These are phyloP conservation scores for Pueraria montana DNA, from an alignment of 306 rosid species.

Conservation along the genomic window DNA sequence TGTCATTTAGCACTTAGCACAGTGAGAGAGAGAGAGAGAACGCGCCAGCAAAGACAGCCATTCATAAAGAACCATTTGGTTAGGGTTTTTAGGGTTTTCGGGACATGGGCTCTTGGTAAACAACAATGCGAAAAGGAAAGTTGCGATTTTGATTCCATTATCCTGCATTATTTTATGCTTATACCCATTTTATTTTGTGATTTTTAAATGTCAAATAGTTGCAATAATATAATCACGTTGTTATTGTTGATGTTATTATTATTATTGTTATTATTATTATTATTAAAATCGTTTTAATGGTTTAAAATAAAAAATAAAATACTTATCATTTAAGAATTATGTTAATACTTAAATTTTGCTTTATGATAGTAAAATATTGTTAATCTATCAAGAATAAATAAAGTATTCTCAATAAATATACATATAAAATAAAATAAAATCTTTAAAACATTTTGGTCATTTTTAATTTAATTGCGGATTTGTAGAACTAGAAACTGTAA, in stretches of 20 bases:
- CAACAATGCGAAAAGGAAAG: constrained; percentile 31
- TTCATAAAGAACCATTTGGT: constrained; percentile 57
- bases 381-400: background rate
- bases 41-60: constrained; percentile 57
- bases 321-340: background rate
- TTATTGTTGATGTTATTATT: no score
- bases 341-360: background rate
- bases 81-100: constrained; percentile 63
- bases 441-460: background rate
- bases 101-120: constrained; percentile 66
- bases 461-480: background rate
- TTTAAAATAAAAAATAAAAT: background rate
- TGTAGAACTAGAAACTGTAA: background rate
- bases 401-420: background rate
- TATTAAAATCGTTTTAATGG: background rate
- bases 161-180: constrained; percentile 1
- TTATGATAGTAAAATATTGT: background rate
- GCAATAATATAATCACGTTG: no score
- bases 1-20: constrained; percentile 75
- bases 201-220: background rate
- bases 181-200: background rate
- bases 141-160: constrained; percentile 1
- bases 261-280: no score
- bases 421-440: background rate
- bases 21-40: constrained; percentile 43